Base-by-base conservation (phyloP, 2,329 filamentous ascomycete species). In the Blumeria graminis region DNA sequence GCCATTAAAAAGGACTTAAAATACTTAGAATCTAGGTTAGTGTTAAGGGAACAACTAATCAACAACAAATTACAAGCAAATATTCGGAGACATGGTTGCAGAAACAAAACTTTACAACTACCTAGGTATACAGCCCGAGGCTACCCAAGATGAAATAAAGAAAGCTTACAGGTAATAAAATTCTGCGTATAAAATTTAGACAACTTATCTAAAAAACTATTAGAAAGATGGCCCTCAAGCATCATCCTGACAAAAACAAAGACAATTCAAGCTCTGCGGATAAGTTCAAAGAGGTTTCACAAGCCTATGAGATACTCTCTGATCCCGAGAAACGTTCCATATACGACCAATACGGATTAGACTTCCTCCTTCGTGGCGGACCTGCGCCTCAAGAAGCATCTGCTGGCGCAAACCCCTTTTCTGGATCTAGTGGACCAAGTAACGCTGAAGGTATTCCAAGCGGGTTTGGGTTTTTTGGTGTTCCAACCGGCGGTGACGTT, bases 171-270 rank as follows among this genome's bases (percentile, higher is more conserved):
- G 85, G 82, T 86, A 81, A 70, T 77, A 64, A 56, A 48, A 22
- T 34, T 54, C 51, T 50, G 45, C 18, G 14, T 13, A 45, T 34
- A 13, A 14, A 39, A 39, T 38, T 16, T n/a, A 53, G 11, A 36
- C n/a, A 7, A 34, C 54, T 41, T 43, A 45, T 16, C 61, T 64
- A 59, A 63, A 51, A 55, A 35, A 39, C 14, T 11, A 9, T 60
- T 68, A 87, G 84, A 60, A 94, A 94, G 75, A 77, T 82, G 57
- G 90, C 90, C 56, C 71, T 96, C 68, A 93, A 89, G 72, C 89
- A 81, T 71, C 92, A 98, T 67, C 92, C 92, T 6, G 92, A 98
- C 74, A 98, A 96, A 76, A 98, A 96, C 76, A 89, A 89, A 70
- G 82, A 94, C 71, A 88, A 90, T 64, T 81, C 88, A 34, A 72